phyloP scores from a whole-genome alignment of 139 green algal genomes.

The Coelastrella sp. region DNA sequence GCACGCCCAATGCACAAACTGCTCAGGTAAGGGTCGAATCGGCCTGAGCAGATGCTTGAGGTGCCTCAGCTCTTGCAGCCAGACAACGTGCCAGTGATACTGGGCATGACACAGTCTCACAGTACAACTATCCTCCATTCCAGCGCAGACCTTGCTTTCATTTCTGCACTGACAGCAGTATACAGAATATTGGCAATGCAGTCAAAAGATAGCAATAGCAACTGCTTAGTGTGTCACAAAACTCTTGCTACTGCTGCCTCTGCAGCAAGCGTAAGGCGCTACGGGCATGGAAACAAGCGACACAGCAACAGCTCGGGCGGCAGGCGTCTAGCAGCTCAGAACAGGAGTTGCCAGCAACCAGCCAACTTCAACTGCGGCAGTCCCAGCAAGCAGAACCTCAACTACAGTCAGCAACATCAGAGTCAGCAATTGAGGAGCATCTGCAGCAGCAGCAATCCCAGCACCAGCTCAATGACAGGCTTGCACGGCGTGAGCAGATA shows the following conservation, averaged over 20 bases:
- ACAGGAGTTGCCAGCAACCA: not conserved
- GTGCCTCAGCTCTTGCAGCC: no score
- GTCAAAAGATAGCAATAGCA: no score
- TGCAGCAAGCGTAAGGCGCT: constrained; percentile 41
- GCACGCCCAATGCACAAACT: constrained; percentile 29
- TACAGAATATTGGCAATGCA: no score
- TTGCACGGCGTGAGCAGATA: not conserved
- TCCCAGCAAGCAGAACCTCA: not conserved
- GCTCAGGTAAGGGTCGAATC: not conserved
- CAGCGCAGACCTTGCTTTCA: no score
- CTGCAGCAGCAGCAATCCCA: not conserved
- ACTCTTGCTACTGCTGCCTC: not conserved
- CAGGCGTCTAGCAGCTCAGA: not conserved
- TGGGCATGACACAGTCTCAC: no score
- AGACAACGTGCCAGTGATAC: no score
- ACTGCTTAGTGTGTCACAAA: no score
- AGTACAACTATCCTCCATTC: no score
- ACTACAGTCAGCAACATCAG: not conserved
- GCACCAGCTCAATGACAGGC: constrained; percentile 20
- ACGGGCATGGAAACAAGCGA: constrained; percentile 10
- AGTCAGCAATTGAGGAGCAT: not conserved
- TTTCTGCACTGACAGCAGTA: no score
- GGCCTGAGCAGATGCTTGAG: not conserved
- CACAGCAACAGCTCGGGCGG: not conserved
- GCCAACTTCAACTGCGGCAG: not conserved